Percentiles rank a stretch among this genome's conserved stretches.
Conservation (phyloP, 805 yeast species). For the Teunomyces cretensis region DNA sequence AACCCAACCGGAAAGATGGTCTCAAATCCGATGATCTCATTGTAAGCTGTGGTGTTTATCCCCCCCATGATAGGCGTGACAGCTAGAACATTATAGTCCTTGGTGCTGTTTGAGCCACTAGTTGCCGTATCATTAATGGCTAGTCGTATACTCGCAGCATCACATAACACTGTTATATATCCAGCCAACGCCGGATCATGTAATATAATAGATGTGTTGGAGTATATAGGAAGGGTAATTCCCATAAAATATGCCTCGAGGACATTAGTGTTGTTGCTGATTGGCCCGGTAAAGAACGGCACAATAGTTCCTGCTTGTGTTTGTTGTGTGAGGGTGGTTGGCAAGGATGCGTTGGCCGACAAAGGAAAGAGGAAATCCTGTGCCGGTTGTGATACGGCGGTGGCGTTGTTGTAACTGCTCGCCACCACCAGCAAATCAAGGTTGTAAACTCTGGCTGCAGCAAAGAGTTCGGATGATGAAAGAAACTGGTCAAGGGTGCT, state of each 20-base stretch:
- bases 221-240: constrained; percentile 71
- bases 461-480: constrained; percentile 60
- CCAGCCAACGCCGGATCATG: constrained; percentile 65
- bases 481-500: constrained; percentile 57
- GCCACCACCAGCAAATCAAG: constrained; percentile 50
- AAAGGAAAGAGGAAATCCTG: constrained; percentile 50
- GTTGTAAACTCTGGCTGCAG: constrained; percentile 68
- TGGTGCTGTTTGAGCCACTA: constrained; percentile 5
- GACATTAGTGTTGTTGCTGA: constrained; percentile 33
- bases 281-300: constrained; percentile 64
- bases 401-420: constrained; percentile 25
- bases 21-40: constrained; percentile 47
- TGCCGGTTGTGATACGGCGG: constrained; percentile 25
- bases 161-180: constrained; percentile 58
- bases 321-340: constrained; percentile 28
- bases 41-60: constrained; percentile 22
- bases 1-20: constrained; percentile 28
- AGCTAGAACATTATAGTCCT: constrained; percentile 32
- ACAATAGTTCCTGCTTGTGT: neutral
- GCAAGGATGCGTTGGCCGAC: constrained; percentile 42
- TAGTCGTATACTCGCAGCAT: constrained; percentile 29
- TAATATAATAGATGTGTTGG: constrained; percentile 68
- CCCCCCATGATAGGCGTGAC: constrained; percentile 30
- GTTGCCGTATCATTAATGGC: constrained; percentile 25
- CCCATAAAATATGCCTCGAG: constrained; percentile 58